These are phyloP conservation scores for Cydonia oblonga DNA, from an alignment of 331 rosid genomes.

Conservation along the genomic window DNA sequence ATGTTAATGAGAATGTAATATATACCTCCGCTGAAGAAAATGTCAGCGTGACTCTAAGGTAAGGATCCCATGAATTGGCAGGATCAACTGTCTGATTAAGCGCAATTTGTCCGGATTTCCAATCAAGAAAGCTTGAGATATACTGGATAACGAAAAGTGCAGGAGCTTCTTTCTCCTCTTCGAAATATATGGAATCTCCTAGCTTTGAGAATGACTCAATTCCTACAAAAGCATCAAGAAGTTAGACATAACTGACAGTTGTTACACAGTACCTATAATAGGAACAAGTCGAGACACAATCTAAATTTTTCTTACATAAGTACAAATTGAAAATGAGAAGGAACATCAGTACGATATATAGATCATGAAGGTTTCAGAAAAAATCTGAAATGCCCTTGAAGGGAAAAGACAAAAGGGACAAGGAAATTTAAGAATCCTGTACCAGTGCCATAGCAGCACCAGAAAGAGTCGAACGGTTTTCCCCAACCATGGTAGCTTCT, in stretches of 20 bases:
- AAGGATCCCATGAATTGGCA: conserved; percentile 51
- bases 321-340: not conserved
- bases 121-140: conserved; percentile 60
- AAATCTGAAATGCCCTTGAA: not conserved
- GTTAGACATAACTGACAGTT: not conserved
- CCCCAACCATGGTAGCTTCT: conserved; percentile 63
- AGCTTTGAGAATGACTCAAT: conserved; percentile 80
- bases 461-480: conserved; percentile 38
- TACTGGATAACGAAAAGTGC: conserved; percentile 65
- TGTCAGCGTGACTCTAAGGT: conserved; percentile 38
- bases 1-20: not conserved
- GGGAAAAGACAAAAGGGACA: not conserved
- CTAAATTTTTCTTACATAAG: not conserved
- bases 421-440: not conserved
- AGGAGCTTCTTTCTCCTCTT: conserved; percentile 46
- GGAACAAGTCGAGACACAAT: not conserved
- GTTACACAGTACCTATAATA: conserved; percentile 21
- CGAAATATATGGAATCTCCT: conserved; percentile 89
- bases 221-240: conserved; percentile 25
- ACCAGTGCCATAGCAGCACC: conserved; percentile 99
- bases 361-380: not conserved
- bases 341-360: not conserved
- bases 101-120: conserved; percentile 52
- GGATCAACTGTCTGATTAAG: conserved; percentile 47
- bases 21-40: conserved; percentile 36